Conservation (phyloP, 2,329 filamentous ascomycete genomes). For the Fusarium poae region DNA sequence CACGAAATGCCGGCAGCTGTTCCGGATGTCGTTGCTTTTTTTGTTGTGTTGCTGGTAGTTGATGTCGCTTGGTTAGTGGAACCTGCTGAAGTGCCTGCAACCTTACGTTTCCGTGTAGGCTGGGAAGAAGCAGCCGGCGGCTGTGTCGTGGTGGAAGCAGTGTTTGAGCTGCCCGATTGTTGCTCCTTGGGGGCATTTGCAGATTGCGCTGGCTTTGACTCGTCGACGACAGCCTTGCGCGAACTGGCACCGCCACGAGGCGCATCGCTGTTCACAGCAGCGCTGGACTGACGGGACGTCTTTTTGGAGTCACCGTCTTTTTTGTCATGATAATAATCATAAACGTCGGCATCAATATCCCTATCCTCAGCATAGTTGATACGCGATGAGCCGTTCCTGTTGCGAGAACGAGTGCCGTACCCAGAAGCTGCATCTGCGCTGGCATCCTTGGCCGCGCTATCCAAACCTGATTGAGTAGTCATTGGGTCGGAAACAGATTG, state of each 20-base stretch:
- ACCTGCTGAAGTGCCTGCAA: constrained; percentile 59
- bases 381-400: constrained; percentile 82
- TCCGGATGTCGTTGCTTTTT: constrained; percentile 46
- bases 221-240: constrained; percentile 60
- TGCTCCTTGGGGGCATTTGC: constrained; percentile 57
- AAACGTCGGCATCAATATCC: constrained; percentile 87
- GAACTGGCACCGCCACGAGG: constrained; percentile 53
- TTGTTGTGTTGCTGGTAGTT: constrained; percentile 40
- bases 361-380: constrained; percentile 96
- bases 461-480: constrained; percentile 63
- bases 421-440: constrained; percentile 70
- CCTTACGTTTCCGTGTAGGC: constrained; percentile 87
- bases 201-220: constrained; percentile 54
- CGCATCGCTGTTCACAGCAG: constrained; percentile 56
- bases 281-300: constrained; percentile 61
- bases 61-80: constrained; percentile 42
- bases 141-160: constrained; percentile 60
- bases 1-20: constrained; percentile 57
- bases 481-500: constrained; percentile 56
- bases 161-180: constrained; percentile 45
- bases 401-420: constrained; percentile 95
- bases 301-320: constrained; percentile 71
- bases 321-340: constrained; percentile 74
- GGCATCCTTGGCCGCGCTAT: constrained; percentile 63
- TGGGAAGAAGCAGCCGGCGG: constrained; percentile 61